A percentile compares a stretch with the other conserved stretches of the same genome.
Evolutionary conservation across 2,329 filamentous ascomycete genomes (phyloP).

Genomic region (Botrytis pseudocinerea): DNA sequence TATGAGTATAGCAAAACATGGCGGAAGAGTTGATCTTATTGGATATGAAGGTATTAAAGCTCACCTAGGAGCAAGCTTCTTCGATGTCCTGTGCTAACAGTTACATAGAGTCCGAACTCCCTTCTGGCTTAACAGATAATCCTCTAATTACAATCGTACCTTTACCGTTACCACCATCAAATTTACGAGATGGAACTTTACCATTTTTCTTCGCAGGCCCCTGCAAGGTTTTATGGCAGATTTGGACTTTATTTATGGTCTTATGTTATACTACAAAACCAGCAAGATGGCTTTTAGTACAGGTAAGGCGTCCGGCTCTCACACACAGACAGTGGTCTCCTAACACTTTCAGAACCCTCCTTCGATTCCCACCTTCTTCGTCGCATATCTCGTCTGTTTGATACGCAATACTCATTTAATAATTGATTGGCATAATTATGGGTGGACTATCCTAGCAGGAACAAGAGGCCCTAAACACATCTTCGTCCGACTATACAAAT

Average conservation of each 20-base stretch:
- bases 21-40: conserved; percentile 78
- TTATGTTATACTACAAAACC: conserved; percentile 75
- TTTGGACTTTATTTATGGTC: conserved; percentile 67
- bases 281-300: conserved; percentile 78
- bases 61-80: not conserved
- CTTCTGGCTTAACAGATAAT: conserved; percentile 73
- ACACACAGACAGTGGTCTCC: not conserved
- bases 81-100: conserved; percentile 20
- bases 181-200: conserved; percentile 66
- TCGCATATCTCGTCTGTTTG: conserved; percentile 71
- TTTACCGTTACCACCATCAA: conserved; percentile 65
- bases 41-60: conserved; percentile 71
- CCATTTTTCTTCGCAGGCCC: conserved; percentile 79
- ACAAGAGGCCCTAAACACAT: conserved; percentile 61
- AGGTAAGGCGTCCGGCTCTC: not conserved
- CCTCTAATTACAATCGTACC: conserved; percentile 70
- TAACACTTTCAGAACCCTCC: conserved; percentile 77
- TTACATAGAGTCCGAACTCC: conserved; percentile 69
- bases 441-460: conserved; percentile 82
- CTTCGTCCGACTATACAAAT: conserved; percentile 73
- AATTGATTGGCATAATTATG: conserved; percentile 99
- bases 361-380: conserved; percentile 83
- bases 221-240: conserved; percentile 83
- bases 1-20: conserved; percentile 82
- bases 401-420: conserved; percentile 79